A percentile compares a stretch with the other conserved stretches of the same genome.
These are phyloP conservation scores for Sclerotinia sclerotiorum DNA, from an alignment of 2,329 filamentous ascomycete species.

Conservation along the genomic window DNA sequence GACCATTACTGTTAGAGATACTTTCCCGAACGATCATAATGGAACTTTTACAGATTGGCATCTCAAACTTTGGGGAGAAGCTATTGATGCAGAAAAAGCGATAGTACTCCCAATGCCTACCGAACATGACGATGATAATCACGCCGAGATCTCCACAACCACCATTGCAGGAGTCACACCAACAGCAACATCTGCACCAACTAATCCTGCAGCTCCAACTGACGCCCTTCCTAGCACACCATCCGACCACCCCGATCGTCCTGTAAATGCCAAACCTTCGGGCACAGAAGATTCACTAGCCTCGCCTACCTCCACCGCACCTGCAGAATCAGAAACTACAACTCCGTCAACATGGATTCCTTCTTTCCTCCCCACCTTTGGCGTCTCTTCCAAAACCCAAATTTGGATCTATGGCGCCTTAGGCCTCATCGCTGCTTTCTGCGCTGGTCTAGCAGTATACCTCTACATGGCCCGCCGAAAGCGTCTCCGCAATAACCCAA, in stretches of 20 bases:
- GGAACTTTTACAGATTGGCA: constrained; percentile 90
- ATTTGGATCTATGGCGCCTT: constrained; percentile 91
- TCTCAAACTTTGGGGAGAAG: constrained; percentile 90
- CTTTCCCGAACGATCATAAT: constrained; percentile 69
- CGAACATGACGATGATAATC: constrained; percentile 80
- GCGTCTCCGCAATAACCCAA: constrained; percentile 69
- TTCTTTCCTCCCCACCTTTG: constrained; percentile 86
- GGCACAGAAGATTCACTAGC: constrained; percentile 30
- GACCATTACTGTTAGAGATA: constrained; percentile 89
- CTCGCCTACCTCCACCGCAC: constrained; percentile 30
- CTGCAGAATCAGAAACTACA: constrained; percentile 36
- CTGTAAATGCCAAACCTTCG: constrained; percentile 47
- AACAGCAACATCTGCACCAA: constrained; percentile 47
- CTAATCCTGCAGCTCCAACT: constrained; percentile 41
- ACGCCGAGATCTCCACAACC: constrained; percentile 67
- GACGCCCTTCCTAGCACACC: constrained; percentile 46
- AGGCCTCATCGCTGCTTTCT: constrained; percentile 82
- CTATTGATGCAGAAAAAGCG: constrained; percentile 72
- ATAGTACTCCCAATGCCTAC: constrained; percentile 76
- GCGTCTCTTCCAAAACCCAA: constrained; percentile 81
- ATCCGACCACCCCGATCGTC: constrained; percentile 64
- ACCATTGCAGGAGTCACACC: constrained; percentile 50
- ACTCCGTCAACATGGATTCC: constrained; percentile 61
- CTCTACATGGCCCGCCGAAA: constrained; percentile 77
- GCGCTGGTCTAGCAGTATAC: constrained; percentile 75